These are phyloP conservation scores for Oidiodendron maius DNA, from an alignment of 495 filamentous ascomycete species.

Conservation along the genomic window DNA sequence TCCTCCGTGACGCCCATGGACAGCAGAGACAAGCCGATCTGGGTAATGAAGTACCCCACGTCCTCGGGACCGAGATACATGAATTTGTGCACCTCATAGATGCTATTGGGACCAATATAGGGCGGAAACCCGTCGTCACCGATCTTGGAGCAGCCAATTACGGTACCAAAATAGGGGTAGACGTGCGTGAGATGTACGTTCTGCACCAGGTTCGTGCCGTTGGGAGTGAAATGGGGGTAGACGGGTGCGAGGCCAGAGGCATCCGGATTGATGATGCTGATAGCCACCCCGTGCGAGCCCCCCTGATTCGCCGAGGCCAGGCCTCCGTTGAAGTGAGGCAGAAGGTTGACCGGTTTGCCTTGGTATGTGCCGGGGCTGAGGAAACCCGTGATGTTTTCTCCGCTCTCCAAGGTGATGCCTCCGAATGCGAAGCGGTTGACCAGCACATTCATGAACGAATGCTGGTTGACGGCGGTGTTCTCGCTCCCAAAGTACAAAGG, in stretches of 20 bases:
- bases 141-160: constrained; percentile 40
- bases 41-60: not conserved
- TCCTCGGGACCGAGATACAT: constrained; percentile 27
- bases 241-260: constrained; percentile 34
- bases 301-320: constrained; percentile 37
- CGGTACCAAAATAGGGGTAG: constrained; percentile 44
- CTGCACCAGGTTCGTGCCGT: constrained; percentile 19
- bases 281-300: constrained; percentile 27
- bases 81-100: constrained; percentile 44
- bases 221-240: not conserved
- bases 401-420: constrained; percentile 41
- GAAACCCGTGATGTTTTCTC: constrained; percentile 37
- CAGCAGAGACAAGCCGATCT: not conserved
- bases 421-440: constrained; percentile 48
- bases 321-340: constrained; percentile 42
- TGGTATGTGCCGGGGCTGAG: constrained; percentile 35
- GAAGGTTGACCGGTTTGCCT: constrained; percentile 38
- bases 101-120: constrained; percentile 34
- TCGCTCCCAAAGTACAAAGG: constrained; percentile 32
- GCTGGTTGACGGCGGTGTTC: constrained; percentile 45
- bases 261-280: constrained; percentile 37
- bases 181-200: constrained; percentile 44
- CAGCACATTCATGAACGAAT: constrained; percentile 39
- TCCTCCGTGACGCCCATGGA: not conserved
- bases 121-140: constrained; percentile 33